These are phyloP conservation scores for Acaromyces ingoldii DNA, from an alignment of 1,284 basidiomycete species.

Conservation along the genomic window DNA sequence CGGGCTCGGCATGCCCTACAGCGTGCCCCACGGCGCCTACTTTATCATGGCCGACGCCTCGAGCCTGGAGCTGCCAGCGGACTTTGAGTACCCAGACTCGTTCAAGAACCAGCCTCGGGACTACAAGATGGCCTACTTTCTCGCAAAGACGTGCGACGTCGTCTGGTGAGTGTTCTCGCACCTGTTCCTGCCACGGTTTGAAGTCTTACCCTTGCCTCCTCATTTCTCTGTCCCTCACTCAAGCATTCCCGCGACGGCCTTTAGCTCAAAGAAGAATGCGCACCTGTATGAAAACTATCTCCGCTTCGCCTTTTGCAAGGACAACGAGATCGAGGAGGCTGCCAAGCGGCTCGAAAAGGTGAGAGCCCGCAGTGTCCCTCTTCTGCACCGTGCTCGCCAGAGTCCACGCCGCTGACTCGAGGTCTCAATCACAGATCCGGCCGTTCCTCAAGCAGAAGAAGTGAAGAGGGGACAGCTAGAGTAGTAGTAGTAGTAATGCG, in stretches of 20 bases:
- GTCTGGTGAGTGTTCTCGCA: slow-evolving; percentile 24
- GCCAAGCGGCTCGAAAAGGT: slow-evolving; percentile 25
- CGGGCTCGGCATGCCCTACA: slow-evolving; percentile 73
- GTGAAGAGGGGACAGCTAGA: too few relatives aligned
- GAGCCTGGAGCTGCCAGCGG: slow-evolving; percentile 71
- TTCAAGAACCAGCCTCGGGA: slow-evolving; percentile 77
- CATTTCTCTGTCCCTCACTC: slow-evolving; percentile 19
- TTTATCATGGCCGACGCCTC: slow-evolving; percentile 66
- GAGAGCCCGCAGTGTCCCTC: too few relatives aligned
- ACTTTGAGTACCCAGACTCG: slow-evolving; percentile 73
- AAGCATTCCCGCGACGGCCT: slow-evolving; percentile 45
- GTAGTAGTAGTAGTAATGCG: too few relatives aligned
- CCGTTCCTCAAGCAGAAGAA: too few relatives aligned
- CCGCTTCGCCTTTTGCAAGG: slow-evolving; percentile 47
- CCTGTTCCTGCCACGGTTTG: too few relatives aligned
- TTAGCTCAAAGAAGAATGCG: slow-evolving; percentile 33
- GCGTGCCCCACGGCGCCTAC: slow-evolving; percentile 41
- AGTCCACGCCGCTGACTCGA: too few relatives aligned
- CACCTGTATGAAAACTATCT: slow-evolving; percentile 35
- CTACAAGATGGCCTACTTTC: slow-evolving; percentile 63
- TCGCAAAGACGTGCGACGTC: slow-evolving; percentile 47
- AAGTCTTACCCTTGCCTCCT: not conserved
- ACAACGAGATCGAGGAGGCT: slow-evolving; percentile 35
- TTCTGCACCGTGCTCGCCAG: too few relatives aligned
- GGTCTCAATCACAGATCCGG: too few relatives aligned